Conservation (phyloP, 2,329 filamentous ascomycete species). For the Davidsoniella eucalypti region DNA sequence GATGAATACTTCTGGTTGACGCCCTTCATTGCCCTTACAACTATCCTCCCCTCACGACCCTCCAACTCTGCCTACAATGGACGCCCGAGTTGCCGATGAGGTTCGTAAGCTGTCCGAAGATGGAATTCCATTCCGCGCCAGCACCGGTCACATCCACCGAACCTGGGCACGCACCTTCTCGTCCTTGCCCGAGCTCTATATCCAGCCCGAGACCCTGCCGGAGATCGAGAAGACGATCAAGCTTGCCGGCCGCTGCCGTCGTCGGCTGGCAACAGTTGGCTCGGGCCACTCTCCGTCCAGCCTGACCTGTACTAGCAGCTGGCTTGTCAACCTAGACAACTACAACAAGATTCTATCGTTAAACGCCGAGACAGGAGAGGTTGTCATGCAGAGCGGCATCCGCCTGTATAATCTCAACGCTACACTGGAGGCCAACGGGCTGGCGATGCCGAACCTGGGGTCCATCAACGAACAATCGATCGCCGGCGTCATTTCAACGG, state of each 20-base stretch:
- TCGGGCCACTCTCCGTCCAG: conserved; percentile 85
- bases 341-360: conserved; percentile 58
- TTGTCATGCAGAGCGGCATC: conserved; percentile 79
- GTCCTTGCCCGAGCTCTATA: conserved; percentile 76
- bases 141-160: conserved; percentile 56
- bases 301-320: conserved; percentile 81
- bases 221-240: conserved; percentile 75
- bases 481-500: conserved; percentile 80
- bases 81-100: conserved; percentile 7
- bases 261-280: conserved; percentile 72
- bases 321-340: conserved; percentile 86
- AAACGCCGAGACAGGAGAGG: conserved; percentile 45
- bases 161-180: conserved; percentile 94
- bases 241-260: conserved; percentile 64
- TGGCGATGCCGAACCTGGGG: conserved; percentile 81
- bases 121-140: conserved; percentile 57
- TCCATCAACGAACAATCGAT: conserved; percentile 93
- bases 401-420: conserved; percentile 58
- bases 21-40: background rate
- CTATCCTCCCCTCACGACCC: background rate
- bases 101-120: conserved; percentile 11
- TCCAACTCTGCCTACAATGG: background rate
- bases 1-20: background rate
- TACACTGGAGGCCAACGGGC: conserved; percentile 54
- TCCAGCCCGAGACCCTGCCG: conserved; percentile 60